Evolutionary conservation across 192 early-diverging fungal genomes (phyloP).

Genomic region (Anaeromyces robustus): DNA sequence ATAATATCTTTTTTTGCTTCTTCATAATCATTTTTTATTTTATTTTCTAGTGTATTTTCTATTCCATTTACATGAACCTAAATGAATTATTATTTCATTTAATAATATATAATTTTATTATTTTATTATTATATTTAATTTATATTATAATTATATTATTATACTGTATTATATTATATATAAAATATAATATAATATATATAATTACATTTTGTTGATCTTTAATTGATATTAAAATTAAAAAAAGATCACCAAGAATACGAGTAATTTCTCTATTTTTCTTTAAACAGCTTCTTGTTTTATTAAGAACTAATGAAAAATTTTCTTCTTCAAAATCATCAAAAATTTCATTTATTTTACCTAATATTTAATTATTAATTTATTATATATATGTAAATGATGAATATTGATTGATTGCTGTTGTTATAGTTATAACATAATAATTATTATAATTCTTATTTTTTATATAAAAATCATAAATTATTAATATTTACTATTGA

Average conservation of each 20-base stretch:
- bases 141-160: too few species aligned
- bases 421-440: too few species aligned
- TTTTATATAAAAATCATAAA: too few species aligned
- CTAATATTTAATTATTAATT: not conserved
- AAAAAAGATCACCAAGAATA: not conserved
- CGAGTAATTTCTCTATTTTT: not conserved
- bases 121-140: too few species aligned
- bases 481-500: not conserved
- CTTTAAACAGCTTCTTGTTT: not conserved
- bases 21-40: not conserved
- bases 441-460: too few species aligned
- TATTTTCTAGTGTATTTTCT: not conserved
- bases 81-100: not conserved
- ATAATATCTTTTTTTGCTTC: not conserved
- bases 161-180: too few species aligned
- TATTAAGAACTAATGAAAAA: not conserved
- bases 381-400: too few species aligned
- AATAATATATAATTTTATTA: too few species aligned
- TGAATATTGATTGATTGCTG: too few species aligned
- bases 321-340: not conserved
- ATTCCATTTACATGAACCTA: not conserved
- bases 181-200: too few species aligned
- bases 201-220: not conserved
- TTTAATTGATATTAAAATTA: not conserved
- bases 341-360: not conserved